Percentiles rank a stretch among this genome's conserved stretches.
Conservation (phyloP, 75 land plant species). For the Sequoiadendron giganteum region DNA sequence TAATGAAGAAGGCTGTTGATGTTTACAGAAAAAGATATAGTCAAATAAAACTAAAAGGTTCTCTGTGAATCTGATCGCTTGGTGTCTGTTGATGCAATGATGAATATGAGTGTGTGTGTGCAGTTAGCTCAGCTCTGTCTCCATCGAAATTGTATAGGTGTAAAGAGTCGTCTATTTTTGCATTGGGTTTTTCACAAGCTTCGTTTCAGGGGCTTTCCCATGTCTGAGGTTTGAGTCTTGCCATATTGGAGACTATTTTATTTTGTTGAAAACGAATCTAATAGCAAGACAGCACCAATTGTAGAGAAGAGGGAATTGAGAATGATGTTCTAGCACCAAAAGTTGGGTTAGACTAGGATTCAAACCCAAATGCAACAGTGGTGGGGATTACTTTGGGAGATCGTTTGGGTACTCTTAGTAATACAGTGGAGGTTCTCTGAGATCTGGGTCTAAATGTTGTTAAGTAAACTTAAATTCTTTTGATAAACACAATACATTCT, state of each 20-base stretch:
- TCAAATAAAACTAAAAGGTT: no score
- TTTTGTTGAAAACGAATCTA: not conserved
- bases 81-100: no score
- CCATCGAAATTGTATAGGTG: no score
- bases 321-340: slow-evolving; percentile 70
- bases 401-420: slow-evolving; percentile 90
- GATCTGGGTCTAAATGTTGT: slow-evolving; percentile 89
- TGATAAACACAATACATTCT: slow-evolving; percentile 78
- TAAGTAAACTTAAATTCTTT: slow-evolving; percentile 71
- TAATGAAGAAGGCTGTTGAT: no score
- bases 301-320: not conserved
- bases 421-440: slow-evolving; percentile 82
- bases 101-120: no score
- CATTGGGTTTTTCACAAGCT: no score
- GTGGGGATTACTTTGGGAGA: slow-evolving; percentile 95
- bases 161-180: no score
- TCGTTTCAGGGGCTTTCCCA: no score
- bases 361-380: slow-evolving; percentile 84
- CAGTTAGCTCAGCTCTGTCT: no score
- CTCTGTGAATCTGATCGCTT: no score
- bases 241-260: not conserved
- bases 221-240: no score
- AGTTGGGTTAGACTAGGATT: slow-evolving; percentile 90
- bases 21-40: no score
- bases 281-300: not conserved